phyloP scores from a whole-genome alignment of 306 rosid species.

The Ammopiptanthus mongolicus region DNA sequence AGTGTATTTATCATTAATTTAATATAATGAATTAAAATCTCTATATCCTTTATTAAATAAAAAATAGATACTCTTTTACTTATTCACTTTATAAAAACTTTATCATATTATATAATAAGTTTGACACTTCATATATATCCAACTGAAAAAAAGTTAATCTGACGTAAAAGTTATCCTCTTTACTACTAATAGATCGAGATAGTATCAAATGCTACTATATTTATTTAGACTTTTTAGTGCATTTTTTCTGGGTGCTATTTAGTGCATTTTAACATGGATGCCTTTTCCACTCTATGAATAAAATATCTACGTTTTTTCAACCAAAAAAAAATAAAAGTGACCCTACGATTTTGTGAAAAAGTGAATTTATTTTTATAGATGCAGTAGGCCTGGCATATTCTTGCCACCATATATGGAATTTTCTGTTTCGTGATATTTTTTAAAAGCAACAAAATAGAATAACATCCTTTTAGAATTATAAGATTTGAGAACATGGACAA shows the following conservation, averaged over 20 bases:
- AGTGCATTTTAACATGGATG: not conserved
- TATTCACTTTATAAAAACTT: too few relatives aligned
- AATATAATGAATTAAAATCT: too few relatives aligned
- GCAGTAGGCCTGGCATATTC: constrained; percentile 18
- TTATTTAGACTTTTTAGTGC: not conserved
- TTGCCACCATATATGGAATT: not conserved
- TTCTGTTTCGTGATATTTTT: not conserved
- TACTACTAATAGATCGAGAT: not conserved
- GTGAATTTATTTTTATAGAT: constrained; percentile 4
- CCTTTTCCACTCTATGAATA: not conserved
- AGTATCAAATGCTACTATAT: not conserved
- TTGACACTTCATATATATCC: not conserved
- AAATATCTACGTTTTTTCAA: not conserved
- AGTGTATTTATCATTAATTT: too few relatives aligned
- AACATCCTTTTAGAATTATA: not conserved
- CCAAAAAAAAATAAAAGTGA: not conserved
- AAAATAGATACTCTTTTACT: too few relatives aligned
- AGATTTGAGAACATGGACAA: not conserved
- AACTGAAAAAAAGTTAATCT: too few relatives aligned
- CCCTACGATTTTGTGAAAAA: constrained; percentile 6
- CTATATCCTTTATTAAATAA: too few relatives aligned
- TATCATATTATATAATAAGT: too few relatives aligned
- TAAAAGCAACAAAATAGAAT: not conserved
- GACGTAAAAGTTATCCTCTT: too few relatives aligned
- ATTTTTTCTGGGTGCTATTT: too few relatives aligned